Evolutionary conservation across 2,329 filamentous ascomycete species (phyloP), one percentile per base, ranked within the genome.

Genomic region (Aspergillus clavatus): DNA sequence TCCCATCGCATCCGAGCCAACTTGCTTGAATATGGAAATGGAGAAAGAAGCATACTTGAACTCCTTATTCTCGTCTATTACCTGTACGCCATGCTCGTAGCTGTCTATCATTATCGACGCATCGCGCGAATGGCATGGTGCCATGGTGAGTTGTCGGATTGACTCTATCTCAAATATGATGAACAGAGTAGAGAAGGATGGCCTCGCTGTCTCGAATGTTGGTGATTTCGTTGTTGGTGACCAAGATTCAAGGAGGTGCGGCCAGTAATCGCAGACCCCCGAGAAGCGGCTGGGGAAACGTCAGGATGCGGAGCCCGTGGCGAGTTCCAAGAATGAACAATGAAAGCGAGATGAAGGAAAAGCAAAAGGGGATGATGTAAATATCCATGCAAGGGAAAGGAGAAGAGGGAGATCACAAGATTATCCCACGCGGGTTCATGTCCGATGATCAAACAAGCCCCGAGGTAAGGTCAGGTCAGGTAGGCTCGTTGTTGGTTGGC

Each of bases 41-140:
- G 26, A 40, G 45, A 18, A 27, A 39, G 29, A 42, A 11, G 40
- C 85, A 54, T 80, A 95, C 89, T 95, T 97, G 82, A 96, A 98
- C 60, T 88, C 80, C 75, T 97, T 97, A 65, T 94, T 84, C 72
- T 90, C 90, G 67, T 96, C 89, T 64, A 98, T 88, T 59, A 98
- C 89, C 72, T 98, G 93, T 63, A 97, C 87, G 64, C 93, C 93
- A 79, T 95, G 87, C 63, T 89, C 87, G 69, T 91, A 97, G 61
- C 61, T 24, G 59, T 59, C 47, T 60, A 41, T 69, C 61, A 40
- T 59, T 58, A 39, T 63, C 61, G 50, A 65, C 66, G 44, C 67
- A n/a, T n/a, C n/a, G n/a, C n/a, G n/a, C n/a, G n/a, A n/a, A n/a
- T n/a, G n/a, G n/a, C n/a, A n/a, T n/a, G n/a, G 66, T 36, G 65